Base-by-base conservation (phyloP, 768 basidiomycete genomes). In the Hygrophorus pudorinus region DNA sequence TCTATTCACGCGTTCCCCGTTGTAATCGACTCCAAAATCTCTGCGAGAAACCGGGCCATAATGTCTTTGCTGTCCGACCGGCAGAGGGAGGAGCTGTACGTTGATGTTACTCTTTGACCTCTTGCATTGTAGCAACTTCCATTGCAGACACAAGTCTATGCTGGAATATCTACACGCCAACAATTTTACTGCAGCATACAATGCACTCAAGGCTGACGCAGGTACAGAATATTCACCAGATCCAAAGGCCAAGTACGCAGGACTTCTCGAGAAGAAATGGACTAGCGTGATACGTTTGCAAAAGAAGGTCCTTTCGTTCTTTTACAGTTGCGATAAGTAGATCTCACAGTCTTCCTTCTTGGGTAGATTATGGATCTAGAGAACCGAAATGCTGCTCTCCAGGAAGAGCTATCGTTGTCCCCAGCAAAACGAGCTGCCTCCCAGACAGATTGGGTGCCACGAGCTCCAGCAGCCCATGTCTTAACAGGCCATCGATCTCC, bases 231-330 rank as follows among this genome's bases (percentile, higher is more conserved):
- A 84, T 59, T 70, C 73, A 3, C 86, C 85, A 12, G 91, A 94
- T 68, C 79, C 88, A 17, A 90, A 86, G 59, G 79, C 88, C 41
- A 85, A 87, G 60, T 84, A 81, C 55, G 79, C 81, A 1, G 92
- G 91, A 1, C 65, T 97, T 45, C 65, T 97, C 48, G 93, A 90
- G 70, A 94, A 94, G 81, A 97, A 97, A 64, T 97, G 93, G 93
- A 94, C 89, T 39, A 88, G 85, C 57, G 90, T 96, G 28, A 93
- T 97, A 47, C 76, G 93, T 52, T 64, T 97, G 59, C 93, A 97
- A 69, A 89, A 93, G 73, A 94, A 93, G 80, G 90, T 84, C 50
- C 34, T 36, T 49, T 50, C 29, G 20, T 18, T 33, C 2, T 34
- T 16, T 27, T 30, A 24, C 14, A 16, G 24, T 10, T 24, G 2